These are phyloP conservation scores for Limnanthes douglasii DNA, from an alignment of 345 rosid species.

Conservation along the genomic window DNA sequence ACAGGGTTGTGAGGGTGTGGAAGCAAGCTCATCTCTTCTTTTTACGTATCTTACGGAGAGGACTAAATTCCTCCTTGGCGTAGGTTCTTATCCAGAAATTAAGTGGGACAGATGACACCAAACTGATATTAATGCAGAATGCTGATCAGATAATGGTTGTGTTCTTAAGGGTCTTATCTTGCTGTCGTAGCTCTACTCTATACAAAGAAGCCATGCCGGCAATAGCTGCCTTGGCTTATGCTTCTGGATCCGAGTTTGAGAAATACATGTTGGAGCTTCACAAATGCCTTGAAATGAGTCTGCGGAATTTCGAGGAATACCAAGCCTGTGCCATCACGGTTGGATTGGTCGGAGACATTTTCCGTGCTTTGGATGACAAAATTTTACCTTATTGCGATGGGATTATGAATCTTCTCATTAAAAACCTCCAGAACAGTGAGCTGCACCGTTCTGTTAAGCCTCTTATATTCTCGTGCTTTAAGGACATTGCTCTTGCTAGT, in stretches of 20 bases:
- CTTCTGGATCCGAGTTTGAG: constrained; percentile 60
- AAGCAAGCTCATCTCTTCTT: constrained; percentile 80
- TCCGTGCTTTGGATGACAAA: constrained; percentile 74
- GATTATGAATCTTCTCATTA: constrained; percentile 64
- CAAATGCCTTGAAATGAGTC: constrained; percentile 74
- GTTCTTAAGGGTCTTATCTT: constrained; percentile 74
- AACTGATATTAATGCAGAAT: constrained; percentile 37
- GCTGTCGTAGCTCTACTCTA: constrained; percentile 71
- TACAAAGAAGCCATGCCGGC: constrained; percentile 99
- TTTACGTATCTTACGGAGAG: too few species aligned
- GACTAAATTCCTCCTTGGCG: constrained; percentile 91
- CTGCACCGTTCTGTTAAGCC: constrained; percentile 94
- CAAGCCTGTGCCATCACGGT: constrained; percentile 86
- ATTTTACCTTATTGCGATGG: constrained; percentile 75
- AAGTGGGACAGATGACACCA: constrained; percentile 47
- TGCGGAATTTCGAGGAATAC: constrained; percentile 84
- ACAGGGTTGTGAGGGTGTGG: too few species aligned
- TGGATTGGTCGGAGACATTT: constrained; percentile 85
- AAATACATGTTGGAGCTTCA: constrained; percentile 71
- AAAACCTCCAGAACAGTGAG: constrained; percentile 51
- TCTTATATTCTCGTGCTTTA: constrained; percentile 82
- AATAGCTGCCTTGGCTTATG: constrained; percentile 89
- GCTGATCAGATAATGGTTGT: constrained; percentile 78
- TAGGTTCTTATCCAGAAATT: constrained; percentile 86
- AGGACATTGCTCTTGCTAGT: constrained; percentile 84